These are phyloP conservation scores for Metschnikowia picachoensis DNA, from an alignment of 805 yeast genomes.

Conservation along the genomic window DNA sequence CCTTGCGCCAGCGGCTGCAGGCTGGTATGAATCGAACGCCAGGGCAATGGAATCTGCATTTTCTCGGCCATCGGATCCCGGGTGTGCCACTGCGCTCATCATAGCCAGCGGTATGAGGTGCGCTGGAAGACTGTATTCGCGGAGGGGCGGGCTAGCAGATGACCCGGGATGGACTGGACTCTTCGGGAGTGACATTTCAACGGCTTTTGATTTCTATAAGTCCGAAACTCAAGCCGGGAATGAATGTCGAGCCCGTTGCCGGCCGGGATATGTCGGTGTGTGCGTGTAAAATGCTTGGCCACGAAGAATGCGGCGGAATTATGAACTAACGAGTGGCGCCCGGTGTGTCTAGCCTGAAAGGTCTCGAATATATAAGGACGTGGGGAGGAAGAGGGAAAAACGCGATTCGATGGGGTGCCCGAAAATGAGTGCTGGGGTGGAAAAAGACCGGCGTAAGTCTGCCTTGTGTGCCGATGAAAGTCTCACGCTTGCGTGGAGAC, in stretches of 20 bases:
- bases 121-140: conserved; percentile 23
- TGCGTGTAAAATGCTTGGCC: no score
- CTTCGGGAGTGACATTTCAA: conserved; percentile 4
- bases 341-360: no score
- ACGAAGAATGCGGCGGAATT: no score
- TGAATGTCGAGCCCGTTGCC: no score
- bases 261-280: no score
- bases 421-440: background rate
- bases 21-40: background rate
- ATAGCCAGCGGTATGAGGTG: conserved; percentile 26
- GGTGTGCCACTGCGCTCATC: conserved; percentile 11
- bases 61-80: background rate
- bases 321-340: no score
- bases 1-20: background rate
- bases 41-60: background rate
- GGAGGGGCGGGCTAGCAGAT: conserved; percentile 12
- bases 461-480: conserved; percentile 4
- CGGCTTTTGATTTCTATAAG: no score
- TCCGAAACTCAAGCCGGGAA: no score
- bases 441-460: background rate
- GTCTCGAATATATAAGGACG: no score
- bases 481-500: conserved; percentile 5
- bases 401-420: no score
- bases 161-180: conserved; percentile 2
- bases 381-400: no score